Evolutionary conservation across 2,329 filamentous ascomycete genomes (phyloP), one percentile per base, ranked within the genome.

Genomic region (Trichoderma asperellum): DNA sequence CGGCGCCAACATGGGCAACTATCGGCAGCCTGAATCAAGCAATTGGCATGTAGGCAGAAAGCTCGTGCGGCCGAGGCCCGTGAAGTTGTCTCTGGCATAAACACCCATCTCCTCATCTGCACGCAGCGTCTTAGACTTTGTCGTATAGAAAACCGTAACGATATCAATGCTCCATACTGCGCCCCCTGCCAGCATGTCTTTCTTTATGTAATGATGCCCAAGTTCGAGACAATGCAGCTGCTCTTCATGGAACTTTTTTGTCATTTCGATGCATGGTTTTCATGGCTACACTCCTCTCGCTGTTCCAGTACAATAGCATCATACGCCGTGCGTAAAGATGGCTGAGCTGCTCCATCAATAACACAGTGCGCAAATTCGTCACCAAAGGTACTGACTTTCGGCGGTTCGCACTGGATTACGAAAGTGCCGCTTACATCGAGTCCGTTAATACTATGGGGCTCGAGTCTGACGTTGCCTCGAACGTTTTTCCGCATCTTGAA

Each of bases 281-380:
- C n/a, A 66, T 66, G 55, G 63, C 55, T 24, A 59, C 63, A 66
- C 63, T 66, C 63, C 63, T 58, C 62, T 57, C 52, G 62, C 34
- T 43, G 61, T 53, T 24, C 52, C 61, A 56, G 35, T 58, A 47
- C 16, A 12, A 37, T 29, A 34, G 18, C 29, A 56, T 27, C 16
- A 49, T 4, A 57, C 55, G 21, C 29, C 4, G 18, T n/a, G 18
- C 29, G 55, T 11, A 2, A 18, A 66, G 18, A 58, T 18, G n/a
- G 29, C 52, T 49, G n/a, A 52, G 16, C 4, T 58, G 21, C 10
- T 16, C 2, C 37, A 43, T 8, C 16, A 6, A 16, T 18, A 55
- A 40, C 24, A 52, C 61, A 55, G 49, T 64, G 49, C 61, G 16
- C 18, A 11, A 3, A 27, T 14, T 16, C 5, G 3, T 8, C 10